Evolutionary conservation across 352 stramenopile species (phyloP).

Genomic region (Globisporangium takayamanum): DNA sequence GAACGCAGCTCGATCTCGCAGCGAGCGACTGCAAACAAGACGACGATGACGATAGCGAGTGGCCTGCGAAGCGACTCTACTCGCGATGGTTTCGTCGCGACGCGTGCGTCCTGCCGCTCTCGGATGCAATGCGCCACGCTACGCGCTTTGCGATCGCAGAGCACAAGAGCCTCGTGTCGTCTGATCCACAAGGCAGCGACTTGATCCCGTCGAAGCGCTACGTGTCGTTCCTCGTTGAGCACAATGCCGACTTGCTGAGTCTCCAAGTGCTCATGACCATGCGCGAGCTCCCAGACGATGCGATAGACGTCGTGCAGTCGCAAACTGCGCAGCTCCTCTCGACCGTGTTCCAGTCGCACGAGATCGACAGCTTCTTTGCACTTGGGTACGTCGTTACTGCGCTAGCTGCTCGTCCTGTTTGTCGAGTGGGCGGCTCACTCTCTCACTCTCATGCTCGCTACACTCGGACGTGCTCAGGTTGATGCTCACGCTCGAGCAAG

Average conservation of each 20-base stretch:
- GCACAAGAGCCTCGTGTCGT: slow-evolving; percentile 26
- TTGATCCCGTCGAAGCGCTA: slow-evolving; percentile 55
- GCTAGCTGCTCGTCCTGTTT: not conserved
- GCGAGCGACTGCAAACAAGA: not conserved
- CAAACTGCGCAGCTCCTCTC: slow-evolving; percentile 57
- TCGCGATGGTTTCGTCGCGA: slow-evolving; percentile 55
- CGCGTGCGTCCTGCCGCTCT: slow-evolving; percentile 34
- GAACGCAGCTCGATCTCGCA: slow-evolving; percentile 27
- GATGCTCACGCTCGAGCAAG: slow-evolving; percentile 72
- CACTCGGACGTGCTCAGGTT: slow-evolving; percentile 22
- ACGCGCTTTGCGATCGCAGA: slow-evolving; percentile 58
- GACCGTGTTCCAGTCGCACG: slow-evolving; percentile 60
- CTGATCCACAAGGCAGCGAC: slow-evolving; percentile 17
- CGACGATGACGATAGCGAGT: not conserved
- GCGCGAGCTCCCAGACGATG: slow-evolving; percentile 47
- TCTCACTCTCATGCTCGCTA: not conserved
- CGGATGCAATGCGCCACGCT: slow-evolving; percentile 49
- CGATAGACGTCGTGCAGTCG: slow-evolving; percentile 29
- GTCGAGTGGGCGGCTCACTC: not conserved
- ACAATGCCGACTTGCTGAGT: slow-evolving; percentile 57
- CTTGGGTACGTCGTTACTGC: slow-evolving; percentile 28
- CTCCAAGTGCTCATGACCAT: slow-evolving; percentile 61
- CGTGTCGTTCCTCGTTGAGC: slow-evolving; percentile 60
- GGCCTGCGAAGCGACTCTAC: slow-evolving; percentile 26
- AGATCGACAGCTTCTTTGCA: slow-evolving; percentile 66